Conservation (phyloP, 2,329 filamentous ascomycete species). For the Neocatenulostroma microsporum region DNA sequence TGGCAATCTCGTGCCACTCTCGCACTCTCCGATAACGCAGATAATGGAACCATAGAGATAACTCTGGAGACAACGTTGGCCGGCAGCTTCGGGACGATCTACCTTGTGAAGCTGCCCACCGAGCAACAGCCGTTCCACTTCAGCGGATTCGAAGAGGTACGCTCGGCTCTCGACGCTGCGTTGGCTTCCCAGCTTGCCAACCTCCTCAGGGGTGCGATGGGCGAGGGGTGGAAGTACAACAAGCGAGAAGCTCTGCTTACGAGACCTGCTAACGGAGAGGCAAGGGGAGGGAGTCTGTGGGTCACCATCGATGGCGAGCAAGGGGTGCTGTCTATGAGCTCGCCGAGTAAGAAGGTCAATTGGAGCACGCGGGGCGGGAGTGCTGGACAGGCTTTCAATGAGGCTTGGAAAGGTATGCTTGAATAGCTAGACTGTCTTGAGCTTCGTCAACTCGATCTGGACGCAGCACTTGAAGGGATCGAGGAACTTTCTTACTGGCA, state of each 20-base stretch:
- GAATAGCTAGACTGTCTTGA: too few species aligned
- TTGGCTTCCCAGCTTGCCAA: slow-evolving; percentile 12
- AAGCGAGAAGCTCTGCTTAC: slow-evolving; percentile 15
- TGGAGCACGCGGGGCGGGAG: slow-evolving; percentile 8
- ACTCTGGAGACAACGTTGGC: slow-evolving; percentile 22
- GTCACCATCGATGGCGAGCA: slow-evolving; percentile 7
- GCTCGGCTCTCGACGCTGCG: slow-evolving; percentile 7
- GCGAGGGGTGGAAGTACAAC: slow-evolving; percentile 17
- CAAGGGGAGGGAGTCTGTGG: slow-evolving; percentile 8
- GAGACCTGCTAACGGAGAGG: slow-evolving; percentile 6
- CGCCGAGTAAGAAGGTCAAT: slow-evolving; percentile 7
- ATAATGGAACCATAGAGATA: slow-evolving; percentile 3
- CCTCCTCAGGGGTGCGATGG: slow-evolving; percentile 7
- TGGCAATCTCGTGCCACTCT: slow-evolving; percentile 8
- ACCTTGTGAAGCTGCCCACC: slow-evolving; percentile 5
- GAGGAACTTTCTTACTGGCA: too few species aligned
- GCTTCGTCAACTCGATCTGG: too few species aligned
- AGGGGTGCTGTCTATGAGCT: slow-evolving; percentile 8
- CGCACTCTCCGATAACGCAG: background rate
- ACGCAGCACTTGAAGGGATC: too few species aligned
- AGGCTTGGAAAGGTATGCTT: slow-evolving; percentile 6
- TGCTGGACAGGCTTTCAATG: slow-evolving; percentile 7
- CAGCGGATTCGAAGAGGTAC: slow-evolving; percentile 8
- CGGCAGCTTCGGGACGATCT: slow-evolving; percentile 22
- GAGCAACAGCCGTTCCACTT: slow-evolving; percentile 2